Conservation (phyloP, 805 yeast species). For the Maudiozyma serrabonitensis region DNA sequence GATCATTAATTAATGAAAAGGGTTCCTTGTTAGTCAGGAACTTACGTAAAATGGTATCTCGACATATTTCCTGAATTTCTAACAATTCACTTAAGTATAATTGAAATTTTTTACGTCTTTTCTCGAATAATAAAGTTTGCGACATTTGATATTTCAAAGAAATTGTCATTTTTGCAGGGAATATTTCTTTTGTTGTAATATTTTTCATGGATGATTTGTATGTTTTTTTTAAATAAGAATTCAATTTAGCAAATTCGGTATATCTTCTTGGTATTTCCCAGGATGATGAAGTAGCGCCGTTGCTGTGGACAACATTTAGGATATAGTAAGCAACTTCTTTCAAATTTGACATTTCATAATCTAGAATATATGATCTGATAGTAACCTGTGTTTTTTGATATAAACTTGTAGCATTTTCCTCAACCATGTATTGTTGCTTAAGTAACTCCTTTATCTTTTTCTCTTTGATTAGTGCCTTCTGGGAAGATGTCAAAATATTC, state of each 20-base stretch:
- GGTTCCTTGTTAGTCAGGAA: slow-evolving; percentile 45
- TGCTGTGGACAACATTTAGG: slow-evolving; percentile 58
- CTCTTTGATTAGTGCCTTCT: slow-evolving; percentile 57
- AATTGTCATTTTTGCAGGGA: slow-evolving; percentile 43
- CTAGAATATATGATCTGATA: slow-evolving; percentile 41
- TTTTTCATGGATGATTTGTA: slow-evolving; percentile 23
- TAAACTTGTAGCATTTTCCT: slow-evolving; percentile 70
- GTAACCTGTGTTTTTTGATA: slow-evolving; percentile 53
- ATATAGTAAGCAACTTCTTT: slow-evolving; percentile 61
- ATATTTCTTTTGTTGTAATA: slow-evolving; percentile 30
- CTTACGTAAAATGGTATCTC: slow-evolving; percentile 58
- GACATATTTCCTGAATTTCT: slow-evolving; percentile 58
- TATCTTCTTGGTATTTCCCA: slow-evolving; percentile 91
- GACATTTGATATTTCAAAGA: slow-evolving; percentile 58
- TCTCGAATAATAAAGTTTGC: slow-evolving; percentile 49
- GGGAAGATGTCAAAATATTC: slow-evolving; percentile 58
- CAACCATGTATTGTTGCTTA: slow-evolving; percentile 72
- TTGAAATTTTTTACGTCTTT: slow-evolving; percentile 53
- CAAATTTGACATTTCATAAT: slow-evolving; percentile 37
- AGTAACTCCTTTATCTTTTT: slow-evolving; percentile 64
- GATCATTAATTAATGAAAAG: slow-evolving; percentile 2
- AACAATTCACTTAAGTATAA: slow-evolving; percentile 50
- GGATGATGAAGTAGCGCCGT: slow-evolving; percentile 48
- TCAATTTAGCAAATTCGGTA: slow-evolving; percentile 68
- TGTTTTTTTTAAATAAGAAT: slow-evolving; percentile 48